Conservation (phyloP, 495 filamentous ascomycete genomes). For the Penicillium bialowiezense region DNA sequence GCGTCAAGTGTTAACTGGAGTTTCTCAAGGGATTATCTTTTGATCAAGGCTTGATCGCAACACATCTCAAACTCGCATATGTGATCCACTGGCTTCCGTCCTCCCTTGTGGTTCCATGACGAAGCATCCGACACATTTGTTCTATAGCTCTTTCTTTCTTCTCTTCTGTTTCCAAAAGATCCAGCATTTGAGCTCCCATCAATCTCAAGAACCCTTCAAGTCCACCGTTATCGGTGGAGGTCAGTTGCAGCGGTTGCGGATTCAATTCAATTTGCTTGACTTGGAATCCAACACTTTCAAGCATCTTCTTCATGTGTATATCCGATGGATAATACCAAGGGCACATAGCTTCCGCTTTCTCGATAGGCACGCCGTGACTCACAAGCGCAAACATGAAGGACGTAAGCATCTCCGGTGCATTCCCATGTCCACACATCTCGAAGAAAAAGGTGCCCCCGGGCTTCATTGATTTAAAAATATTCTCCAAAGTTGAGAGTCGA, state of each 20-base stretch:
- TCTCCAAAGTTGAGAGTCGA: slow-evolving; percentile 37
- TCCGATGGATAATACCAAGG: slow-evolving; percentile 79
- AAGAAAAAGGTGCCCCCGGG: slow-evolving; percentile 61
- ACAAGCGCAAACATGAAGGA: slow-evolving; percentile 53
- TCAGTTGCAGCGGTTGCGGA: slow-evolving; percentile 58
- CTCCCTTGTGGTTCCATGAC: slow-evolving; percentile 50
- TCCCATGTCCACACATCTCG: slow-evolving; percentile 72
- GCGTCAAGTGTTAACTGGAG: too few relatives aligned
- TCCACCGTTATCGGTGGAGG: slow-evolving; percentile 39
- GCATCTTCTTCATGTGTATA: slow-evolving; percentile 44
- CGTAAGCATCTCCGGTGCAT: slow-evolving; percentile 60
- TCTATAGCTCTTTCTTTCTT: slow-evolving; percentile 50
- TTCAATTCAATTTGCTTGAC: slow-evolving; percentile 60
- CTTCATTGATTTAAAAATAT: slow-evolving; percentile 45
- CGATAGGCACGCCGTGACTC: slow-evolving; percentile 49
- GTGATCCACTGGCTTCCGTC: slow-evolving; percentile 60
- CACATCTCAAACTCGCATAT: slow-evolving; percentile 69
- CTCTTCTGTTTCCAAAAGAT: slow-evolving; percentile 42
- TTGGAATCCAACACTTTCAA: slow-evolving; percentile 55
- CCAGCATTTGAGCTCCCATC: slow-evolving; percentile 58
- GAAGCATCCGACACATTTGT: slow-evolving; percentile 57
- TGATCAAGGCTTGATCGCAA: slow-evolving; percentile 36
- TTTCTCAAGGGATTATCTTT: too few relatives aligned
- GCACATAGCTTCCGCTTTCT: slow-evolving; percentile 41
- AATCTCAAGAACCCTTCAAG: slow-evolving; percentile 67